Base-by-base conservation (phyloP, 2,329 filamentous ascomycete species). In the Orbilia oligospora region DNA sequence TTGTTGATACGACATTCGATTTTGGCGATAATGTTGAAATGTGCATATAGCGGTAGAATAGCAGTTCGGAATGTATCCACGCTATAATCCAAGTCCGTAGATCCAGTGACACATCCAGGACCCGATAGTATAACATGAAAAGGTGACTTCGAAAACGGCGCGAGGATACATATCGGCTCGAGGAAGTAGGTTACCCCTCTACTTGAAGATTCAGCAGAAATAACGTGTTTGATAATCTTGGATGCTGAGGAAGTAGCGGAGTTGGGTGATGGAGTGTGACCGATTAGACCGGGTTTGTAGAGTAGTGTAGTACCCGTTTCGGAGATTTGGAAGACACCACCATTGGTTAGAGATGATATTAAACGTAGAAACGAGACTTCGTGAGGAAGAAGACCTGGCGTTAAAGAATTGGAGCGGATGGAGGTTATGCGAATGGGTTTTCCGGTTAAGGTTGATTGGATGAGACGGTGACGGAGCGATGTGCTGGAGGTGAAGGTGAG, bases 281-380 rank as follows among this genome's bases (percentile, higher is more conserved):
- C 96, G 82, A 99, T 97, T 48, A 99, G 87, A 41, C 96, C 96
- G 0, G 96, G 96, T 81, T 93, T 92, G 86, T 97, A 99, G 44
- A 94, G 91, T 71, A 99, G 89, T 0, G 93, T 94, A 0, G 96
- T 98, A 83, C 96, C 96, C 0, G 94, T 97, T 86, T 97, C 96
- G 10, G 94, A 97, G 82, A 99, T 97, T 83, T 97, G 94, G 86
- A 98, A 93, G 71, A 92, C 91, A 73, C 92, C 93, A 85, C 96
- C 96, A 87, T 99, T 99, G 83, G 96, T 99, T 82, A 99, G 88
- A 81, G 93, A 89, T 85, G 98, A 96, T 83, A 99, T 91, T 18
- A 99, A 92, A 72, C 96, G 94, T 36, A 99, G 89, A 85, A 99
- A 95, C 56, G 96, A 98, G 82, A 98, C 91, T 86, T 99, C 96